Percentiles rank a stretch among this genome's conserved stretches.
Conservation (phyloP, 345 rosid species). For the Dipteronia dyeriana region DNA sequence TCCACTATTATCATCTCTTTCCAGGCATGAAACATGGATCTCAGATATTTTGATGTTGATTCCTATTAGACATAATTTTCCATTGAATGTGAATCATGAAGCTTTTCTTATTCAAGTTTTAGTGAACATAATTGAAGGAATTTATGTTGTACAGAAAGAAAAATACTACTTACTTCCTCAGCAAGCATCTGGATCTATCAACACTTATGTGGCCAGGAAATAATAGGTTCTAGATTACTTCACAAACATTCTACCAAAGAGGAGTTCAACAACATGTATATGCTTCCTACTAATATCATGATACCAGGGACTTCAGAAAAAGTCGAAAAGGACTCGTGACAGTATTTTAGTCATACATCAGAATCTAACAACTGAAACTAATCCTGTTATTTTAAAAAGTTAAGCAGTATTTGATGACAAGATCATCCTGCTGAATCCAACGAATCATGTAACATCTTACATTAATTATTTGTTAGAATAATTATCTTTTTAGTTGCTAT, state of each 20-base stretch:
- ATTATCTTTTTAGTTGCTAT: not conserved
- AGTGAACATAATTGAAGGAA: not conserved
- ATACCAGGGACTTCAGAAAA: not conserved
- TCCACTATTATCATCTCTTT: too few species aligned
- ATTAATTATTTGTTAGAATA: not conserved
- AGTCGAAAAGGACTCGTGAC: not conserved
- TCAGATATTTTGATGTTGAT: not conserved
- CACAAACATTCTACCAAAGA: not conserved
- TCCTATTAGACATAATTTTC: not conserved
- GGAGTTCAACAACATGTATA: not conserved
- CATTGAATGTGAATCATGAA: not conserved
- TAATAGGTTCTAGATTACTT: not conserved
- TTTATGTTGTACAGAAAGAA: not conserved
- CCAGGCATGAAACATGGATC: too few species aligned
- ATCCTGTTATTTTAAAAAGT: not conserved
- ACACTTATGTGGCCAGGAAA: too few species aligned
- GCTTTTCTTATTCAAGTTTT: not conserved
- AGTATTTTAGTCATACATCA: too few species aligned
- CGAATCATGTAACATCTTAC: not conserved
- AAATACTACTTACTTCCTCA: not conserved
- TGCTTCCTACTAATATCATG: not conserved
- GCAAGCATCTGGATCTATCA: not conserved
- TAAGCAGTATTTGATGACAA: not conserved
- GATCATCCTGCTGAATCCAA: constrained; percentile 1
- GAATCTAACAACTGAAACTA: not conserved